A percentile compares a stretch with the other conserved stretches of the same genome.
phyloP scores from a whole-genome alignment of 192 early-diverging fungal genomes.

The Coemansia sp. region DNA sequence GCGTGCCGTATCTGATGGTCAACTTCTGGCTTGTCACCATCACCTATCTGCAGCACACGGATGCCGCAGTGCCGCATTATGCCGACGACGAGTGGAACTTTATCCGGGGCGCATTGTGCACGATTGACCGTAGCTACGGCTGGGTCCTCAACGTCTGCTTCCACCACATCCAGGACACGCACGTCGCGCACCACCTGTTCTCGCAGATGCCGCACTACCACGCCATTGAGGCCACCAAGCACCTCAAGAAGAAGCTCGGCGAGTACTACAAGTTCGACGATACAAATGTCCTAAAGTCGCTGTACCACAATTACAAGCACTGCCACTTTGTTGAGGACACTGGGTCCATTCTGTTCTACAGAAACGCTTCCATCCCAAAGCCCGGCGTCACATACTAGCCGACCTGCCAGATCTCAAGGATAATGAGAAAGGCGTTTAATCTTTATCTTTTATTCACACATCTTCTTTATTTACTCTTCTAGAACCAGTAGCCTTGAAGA shows the following conservation, averaged over 20 bases:
- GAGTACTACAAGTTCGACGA: constrained; percentile 77
- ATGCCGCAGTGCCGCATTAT: constrained; percentile 88
- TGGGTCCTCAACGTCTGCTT: constrained; percentile 79
- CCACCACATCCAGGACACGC: constrained; percentile 83
- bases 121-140: constrained; percentile 90
- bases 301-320: constrained; percentile 66
- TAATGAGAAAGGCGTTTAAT: no score
- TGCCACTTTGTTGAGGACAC: constrained; percentile 95
- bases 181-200: constrained; percentile 96
- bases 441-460: no score
- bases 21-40: constrained; percentile 97
- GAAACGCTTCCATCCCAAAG: constrained; percentile 43
- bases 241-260: constrained; percentile 79
- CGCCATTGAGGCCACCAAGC: constrained; percentile 81
- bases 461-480: no score
- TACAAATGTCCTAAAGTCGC: constrained; percentile 65
- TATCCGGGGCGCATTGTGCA: constrained; percentile 85
- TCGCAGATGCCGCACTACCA: constrained; percentile 98
- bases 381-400: constrained; percentile 8
- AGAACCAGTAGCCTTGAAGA: no score
- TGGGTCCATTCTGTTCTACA: constrained; percentile 72
- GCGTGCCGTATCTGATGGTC: constrained; percentile 88
- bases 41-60: constrained; percentile 93
- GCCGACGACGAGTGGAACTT: constrained; percentile 83
- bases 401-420: no score